Conservation (phyloP, 1,139 yeast genomes). For the Candida sp. region DNA sequence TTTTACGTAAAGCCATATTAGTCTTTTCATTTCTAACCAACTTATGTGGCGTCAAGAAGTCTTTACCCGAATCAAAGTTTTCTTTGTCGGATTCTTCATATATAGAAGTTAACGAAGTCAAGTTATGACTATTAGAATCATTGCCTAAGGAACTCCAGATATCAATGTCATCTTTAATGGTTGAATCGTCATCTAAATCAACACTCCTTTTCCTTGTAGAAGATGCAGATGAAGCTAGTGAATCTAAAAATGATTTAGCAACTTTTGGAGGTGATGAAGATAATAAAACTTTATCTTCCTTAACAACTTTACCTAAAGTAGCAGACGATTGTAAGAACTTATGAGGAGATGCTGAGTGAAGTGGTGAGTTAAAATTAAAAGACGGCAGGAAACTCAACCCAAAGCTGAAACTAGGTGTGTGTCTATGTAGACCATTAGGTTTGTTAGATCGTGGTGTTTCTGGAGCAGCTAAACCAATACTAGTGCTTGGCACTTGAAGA, state of each 20-base stretch:
- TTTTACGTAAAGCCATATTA: no score
- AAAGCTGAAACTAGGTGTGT: constrained; percentile 38
- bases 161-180: constrained; percentile 17
- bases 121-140: constrained; percentile 17
- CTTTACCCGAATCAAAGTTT: constrained; percentile 3
- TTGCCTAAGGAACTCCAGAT: constrained; percentile 31
- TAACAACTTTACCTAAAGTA: constrained; percentile 13
- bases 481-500: constrained; percentile 7
- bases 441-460: constrained; percentile 24
- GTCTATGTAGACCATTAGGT: constrained; percentile 5
- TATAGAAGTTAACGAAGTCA: constrained; percentile 26
- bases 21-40: constrained; percentile 8
- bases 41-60: constrained; percentile 34
- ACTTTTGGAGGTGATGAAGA: constrained; percentile 18
- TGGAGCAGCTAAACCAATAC: constrained; percentile 14
- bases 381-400: constrained; percentile 46
- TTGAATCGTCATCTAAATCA: constrained; percentile 7
- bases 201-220: constrained; percentile 6
- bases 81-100: constrained; percentile 18
- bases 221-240: constrained; percentile 14
- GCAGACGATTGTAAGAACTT: constrained; percentile 26
- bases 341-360: constrained; percentile 35
- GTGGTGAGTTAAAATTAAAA: constrained; percentile 38
- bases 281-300: constrained; percentile 9
- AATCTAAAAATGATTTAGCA: constrained; percentile 17